Base-by-base conservation (phyloP, 768 basidiomycete genomes). In the Mycena metata region DNA sequence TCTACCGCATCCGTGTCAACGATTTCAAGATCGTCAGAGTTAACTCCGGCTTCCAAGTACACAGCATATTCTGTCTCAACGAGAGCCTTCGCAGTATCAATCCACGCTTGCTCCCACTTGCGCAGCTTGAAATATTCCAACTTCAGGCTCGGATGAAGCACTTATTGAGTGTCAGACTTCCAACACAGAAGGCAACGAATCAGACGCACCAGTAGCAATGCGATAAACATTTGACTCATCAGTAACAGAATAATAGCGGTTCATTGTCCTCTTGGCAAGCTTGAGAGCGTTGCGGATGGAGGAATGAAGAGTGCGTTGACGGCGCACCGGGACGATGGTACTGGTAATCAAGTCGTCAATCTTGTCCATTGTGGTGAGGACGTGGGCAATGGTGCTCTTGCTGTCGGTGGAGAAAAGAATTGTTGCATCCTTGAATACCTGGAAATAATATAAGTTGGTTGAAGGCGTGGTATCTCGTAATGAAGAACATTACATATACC, bases 361-460 rank as follows among this genome's bases (percentile, higher is more conserved):
- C 21, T 67, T 56, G 50, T 82, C 79, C 78, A 82, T 80, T 0
- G 78, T 78, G 0, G 75, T 75, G 12, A 82, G 77, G 17, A 81
- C 78, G 0, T 60, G 69, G 0, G 76, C 60, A 2, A 82, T 68
- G 26, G 67, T 77, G 6, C 63, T 46, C 7, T 55, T 17, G 71
- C 66, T 0, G 52, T 66, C 65, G 1, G 56, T 16, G 10, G 73
- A 76, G 63, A 81, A 79, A 58, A 72, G 75, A 9, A 77, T 16
- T 23, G 76, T 77, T 0, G 76, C 75, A 36, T 77, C 60, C 51
- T 79, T 77, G 59, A 77, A 66, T 30, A 76, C 64, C 76, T 78
- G 46, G 23, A 23, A 30, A 30, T 30, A 30, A 30, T 30, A 30
- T 30, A 30, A 30, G 30, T 30, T 30, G 6, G 30, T 30, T 30